Evolutionary conservation across 2,329 filamentous ascomycete species (phyloP).

Genomic region (Blastomyces parvus): DNA sequence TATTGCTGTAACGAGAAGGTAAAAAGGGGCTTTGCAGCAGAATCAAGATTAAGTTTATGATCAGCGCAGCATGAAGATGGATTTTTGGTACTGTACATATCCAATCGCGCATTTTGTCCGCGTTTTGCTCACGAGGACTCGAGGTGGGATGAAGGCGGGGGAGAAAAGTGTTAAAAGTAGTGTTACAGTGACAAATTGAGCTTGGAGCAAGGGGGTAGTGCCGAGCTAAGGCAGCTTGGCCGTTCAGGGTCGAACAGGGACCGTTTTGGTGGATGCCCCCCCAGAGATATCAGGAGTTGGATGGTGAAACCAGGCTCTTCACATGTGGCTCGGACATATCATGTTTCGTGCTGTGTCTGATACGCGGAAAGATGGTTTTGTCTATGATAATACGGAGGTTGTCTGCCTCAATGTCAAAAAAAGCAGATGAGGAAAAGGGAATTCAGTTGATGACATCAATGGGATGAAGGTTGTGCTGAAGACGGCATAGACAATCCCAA

Average conservation of each 20-base stretch:
- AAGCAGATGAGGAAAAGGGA: too few species aligned
- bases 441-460: too few species aligned
- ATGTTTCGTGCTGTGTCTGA: not conserved
- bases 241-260: not conserved
- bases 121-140: not conserved
- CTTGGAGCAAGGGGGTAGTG: not conserved
- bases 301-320: not conserved
- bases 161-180: not conserved
- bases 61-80: not conserved
- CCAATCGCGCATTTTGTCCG: not conserved
- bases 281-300: not conserved
- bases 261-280: not conserved
- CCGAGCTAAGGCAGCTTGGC: not conserved
- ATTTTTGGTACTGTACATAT: too few species aligned
- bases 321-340: not conserved
- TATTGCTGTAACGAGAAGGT: not conserved
- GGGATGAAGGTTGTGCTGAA: too few species aligned
- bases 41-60: not conserved
- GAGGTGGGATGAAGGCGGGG: not conserved
- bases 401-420: too few species aligned
- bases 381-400: not conserved
- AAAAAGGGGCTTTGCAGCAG: not conserved
- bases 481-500: too few species aligned
- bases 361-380: not conserved
- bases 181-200: not conserved